These are phyloP conservation scores for Prunus yedoensis DNA, from an alignment of 331 rosid genomes.

Conservation along the genomic window DNA sequence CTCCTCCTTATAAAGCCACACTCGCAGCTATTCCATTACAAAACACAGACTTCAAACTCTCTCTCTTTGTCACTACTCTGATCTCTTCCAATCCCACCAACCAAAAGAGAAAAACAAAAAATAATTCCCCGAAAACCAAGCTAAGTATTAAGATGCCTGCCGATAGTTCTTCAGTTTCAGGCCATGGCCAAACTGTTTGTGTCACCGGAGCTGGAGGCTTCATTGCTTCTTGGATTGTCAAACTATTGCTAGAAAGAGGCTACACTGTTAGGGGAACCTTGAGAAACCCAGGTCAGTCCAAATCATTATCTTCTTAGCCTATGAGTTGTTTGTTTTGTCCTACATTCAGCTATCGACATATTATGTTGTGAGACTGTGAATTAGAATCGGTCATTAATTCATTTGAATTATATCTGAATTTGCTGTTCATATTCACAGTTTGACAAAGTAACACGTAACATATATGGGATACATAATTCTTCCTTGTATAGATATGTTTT, in stretches of 20 bases:
- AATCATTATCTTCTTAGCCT: neutral
- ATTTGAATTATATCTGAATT: too few species aligned
- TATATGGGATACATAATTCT: too few species aligned
- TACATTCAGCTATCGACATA: too few species aligned
- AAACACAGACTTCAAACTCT: neutral
- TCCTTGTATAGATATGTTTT: too few species aligned
- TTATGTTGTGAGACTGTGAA: too few species aligned
- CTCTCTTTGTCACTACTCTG: too few species aligned
- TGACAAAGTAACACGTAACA: neutral
- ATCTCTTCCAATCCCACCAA: neutral
- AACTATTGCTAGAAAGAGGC: constrained; percentile 66
- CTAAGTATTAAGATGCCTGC: constrained; percentile 47
- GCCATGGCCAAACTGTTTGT: constrained; percentile 54
- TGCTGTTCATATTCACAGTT: neutral
- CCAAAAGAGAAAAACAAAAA: neutral
- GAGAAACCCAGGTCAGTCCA: constrained; percentile 72
- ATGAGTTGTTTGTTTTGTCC: too few species aligned
- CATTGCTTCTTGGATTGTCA: constrained; percentile 93
- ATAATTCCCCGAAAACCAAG: neutral
- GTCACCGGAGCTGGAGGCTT: constrained; percentile 98
- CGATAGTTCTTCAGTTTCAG: constrained; percentile 20
- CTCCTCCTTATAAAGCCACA: constrained; percentile 24
- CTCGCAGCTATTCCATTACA: neutral
- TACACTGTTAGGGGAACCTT: constrained; percentile 83
- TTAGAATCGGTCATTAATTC: too few species aligned